A percentile compares a stretch with the other conserved stretches of the same genome.
Conservation (phyloP, 257 asterid genomes). For the Dorcoceras hygrometricum region DNA sequence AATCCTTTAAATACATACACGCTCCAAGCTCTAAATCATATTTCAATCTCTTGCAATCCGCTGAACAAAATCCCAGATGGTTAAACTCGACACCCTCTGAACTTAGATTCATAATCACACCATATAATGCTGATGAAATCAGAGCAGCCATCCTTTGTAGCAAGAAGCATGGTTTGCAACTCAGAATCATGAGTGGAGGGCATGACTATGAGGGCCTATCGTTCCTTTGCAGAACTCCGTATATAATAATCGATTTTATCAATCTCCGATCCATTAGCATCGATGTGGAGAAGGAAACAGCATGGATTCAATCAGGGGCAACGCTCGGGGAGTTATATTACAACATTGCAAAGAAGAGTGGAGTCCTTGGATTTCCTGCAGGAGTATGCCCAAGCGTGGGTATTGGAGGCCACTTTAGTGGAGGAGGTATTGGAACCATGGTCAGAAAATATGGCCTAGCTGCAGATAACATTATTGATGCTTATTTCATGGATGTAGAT, state of each 20-base stretch:
- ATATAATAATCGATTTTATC: slow-evolving; percentile 39
- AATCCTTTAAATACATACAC: slow-evolving; percentile 29
- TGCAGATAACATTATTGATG: slow-evolving; percentile 47
- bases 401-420: slow-evolving; percentile 59
- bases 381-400: slow-evolving; percentile 61
- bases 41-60: slow-evolving; percentile 31
- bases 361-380: slow-evolving; percentile 41
- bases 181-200: slow-evolving; percentile 52
- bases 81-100: slow-evolving; percentile 31
- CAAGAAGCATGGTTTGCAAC: slow-evolving; percentile 28
- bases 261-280: slow-evolving; percentile 37
- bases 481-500: slow-evolving; percentile 32
- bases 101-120: slow-evolving; percentile 43
- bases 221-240: slow-evolving; percentile 33
- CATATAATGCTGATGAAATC: slow-evolving; percentile 33
- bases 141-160: slow-evolving; percentile 41
- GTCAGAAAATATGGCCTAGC: slow-evolving; percentile 50
- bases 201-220: slow-evolving; percentile 68
- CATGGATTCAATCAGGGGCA: slow-evolving; percentile 61
- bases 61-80: slow-evolving; percentile 56
- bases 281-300: slow-evolving; percentile 34
- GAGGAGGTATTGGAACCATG: slow-evolving; percentile 55
- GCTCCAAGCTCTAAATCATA: slow-evolving; percentile 28
- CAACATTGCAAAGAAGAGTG: slow-evolving; percentile 34
- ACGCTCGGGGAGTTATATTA: slow-evolving; percentile 57